These are phyloP conservation scores for Epichloe glyceriae DNA, from an alignment of 2,329 filamentous ascomycete species.

Conservation along the genomic window DNA sequence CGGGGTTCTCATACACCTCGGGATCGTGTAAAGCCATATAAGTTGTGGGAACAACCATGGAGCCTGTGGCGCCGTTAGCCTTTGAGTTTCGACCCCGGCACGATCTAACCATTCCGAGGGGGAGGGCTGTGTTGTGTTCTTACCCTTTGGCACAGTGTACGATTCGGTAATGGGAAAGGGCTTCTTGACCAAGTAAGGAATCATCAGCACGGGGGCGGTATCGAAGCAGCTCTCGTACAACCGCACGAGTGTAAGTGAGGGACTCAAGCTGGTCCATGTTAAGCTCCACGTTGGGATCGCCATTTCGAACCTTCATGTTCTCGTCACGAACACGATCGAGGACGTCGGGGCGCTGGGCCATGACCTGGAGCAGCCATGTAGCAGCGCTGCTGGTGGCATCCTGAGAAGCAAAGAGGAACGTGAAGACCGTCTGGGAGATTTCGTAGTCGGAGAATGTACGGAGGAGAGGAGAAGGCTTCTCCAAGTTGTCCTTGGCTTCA, in stretches of 20 bases:
- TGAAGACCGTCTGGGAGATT: slow-evolving; percentile 87
- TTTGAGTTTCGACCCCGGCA: background rate
- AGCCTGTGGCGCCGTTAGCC: slow-evolving; percentile 32
- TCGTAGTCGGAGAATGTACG: slow-evolving; percentile 84
- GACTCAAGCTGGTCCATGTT: slow-evolving; percentile 80
- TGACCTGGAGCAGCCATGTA: slow-evolving; percentile 91
- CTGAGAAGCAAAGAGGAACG: slow-evolving; percentile 93
- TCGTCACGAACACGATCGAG: slow-evolving; percentile 85
- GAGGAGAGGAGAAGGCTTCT: slow-evolving; percentile 73
- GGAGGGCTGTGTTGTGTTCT: slow-evolving; percentile 13
- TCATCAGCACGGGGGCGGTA: slow-evolving; percentile 97
- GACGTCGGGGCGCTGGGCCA: slow-evolving; percentile 86
- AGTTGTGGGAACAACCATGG: slow-evolving; percentile 88
- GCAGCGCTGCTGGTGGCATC: slow-evolving; percentile 89
- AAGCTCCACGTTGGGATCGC: slow-evolving; percentile 56
- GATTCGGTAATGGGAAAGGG: slow-evolving; percentile 75
- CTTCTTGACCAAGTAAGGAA: slow-evolving; percentile 91
- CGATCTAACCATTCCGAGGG: background rate
- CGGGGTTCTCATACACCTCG: slow-evolving; percentile 81
- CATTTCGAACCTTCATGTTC: slow-evolving; percentile 64
- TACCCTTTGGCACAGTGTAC: slow-evolving; percentile 86
- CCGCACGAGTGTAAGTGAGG: slow-evolving; percentile 79
- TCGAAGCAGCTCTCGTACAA: slow-evolving; percentile 81
- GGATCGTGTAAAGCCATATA: slow-evolving; percentile 87
- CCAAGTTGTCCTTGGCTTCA: slow-evolving; percentile 49